Evolutionary conservation across 2,329 filamentous ascomycete species (phyloP).

Genomic region (Hymenoscyphus fructigenus): DNA sequence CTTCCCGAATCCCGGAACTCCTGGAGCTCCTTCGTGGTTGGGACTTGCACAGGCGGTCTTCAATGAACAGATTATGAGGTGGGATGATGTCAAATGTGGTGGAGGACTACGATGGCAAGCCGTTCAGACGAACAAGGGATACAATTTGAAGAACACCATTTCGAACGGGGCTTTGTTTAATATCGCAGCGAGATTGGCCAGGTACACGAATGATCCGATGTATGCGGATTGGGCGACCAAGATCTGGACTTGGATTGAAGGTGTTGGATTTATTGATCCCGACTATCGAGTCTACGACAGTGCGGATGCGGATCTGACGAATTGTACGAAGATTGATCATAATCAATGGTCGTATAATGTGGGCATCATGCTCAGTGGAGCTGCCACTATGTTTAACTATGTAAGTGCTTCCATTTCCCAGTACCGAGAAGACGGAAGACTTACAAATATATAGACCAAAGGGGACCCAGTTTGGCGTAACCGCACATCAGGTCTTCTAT

Average conservation of each 20-base stretch:
- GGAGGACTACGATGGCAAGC: conserved; percentile 83
- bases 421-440: background rate
- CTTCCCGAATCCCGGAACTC: conserved; percentile 52
- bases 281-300: conserved; percentile 63
- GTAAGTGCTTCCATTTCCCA: conserved; percentile 35
- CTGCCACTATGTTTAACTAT: conserved; percentile 68
- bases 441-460: conserved; percentile 33
- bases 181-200: conserved; percentile 62
- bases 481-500: conserved; percentile 55
- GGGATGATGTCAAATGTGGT: conserved; percentile 65
- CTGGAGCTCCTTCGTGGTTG: conserved; percentile 61
- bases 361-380: conserved; percentile 64
- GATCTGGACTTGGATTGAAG: conserved; percentile 67
- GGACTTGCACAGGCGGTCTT: conserved; percentile 75
- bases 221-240: conserved; percentile 74
- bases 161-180: conserved; percentile 61
- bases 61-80: conserved; percentile 71
- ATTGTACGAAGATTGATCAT: conserved; percentile 57
- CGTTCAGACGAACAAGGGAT: conserved; percentile 73
- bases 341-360: conserved; percentile 70
- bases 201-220: conserved; percentile 72
- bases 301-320: conserved; percentile 49
- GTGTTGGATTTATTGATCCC: conserved; percentile 56
- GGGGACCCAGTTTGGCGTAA: conserved; percentile 55
- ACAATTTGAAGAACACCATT: conserved; percentile 68